Conservation (phyloP, 805 yeast genomes). For the Myxozyma geophila region DNA sequence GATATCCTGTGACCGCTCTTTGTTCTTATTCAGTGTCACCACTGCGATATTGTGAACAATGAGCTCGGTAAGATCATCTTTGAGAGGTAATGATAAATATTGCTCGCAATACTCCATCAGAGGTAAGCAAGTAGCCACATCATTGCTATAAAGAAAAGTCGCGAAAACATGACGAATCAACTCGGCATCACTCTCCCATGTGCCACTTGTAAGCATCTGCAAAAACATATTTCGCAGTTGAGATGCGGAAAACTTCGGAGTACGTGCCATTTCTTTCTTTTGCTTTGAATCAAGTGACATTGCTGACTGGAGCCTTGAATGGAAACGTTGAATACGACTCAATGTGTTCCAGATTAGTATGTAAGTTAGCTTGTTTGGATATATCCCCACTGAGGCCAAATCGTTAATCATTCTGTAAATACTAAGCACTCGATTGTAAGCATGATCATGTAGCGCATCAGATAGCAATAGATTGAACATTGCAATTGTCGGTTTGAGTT, state of each 20-base stretch:
- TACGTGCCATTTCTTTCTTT: not conserved
- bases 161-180: conserved; percentile 8
- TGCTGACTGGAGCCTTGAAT: not conserved
- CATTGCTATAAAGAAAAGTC: conserved; percentile 15
- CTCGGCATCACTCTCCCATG: conserved; percentile 12
- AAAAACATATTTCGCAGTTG: conserved; percentile 9
- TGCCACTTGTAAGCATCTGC: conserved; percentile 14
- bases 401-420: conserved; percentile 1
- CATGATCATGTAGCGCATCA: conserved; percentile 19
- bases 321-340: conserved; percentile 13
- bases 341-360: conserved; percentile 25
- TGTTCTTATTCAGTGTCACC: not conserved
- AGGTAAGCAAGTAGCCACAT: conserved; percentile 14
- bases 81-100: conserved; percentile 7
- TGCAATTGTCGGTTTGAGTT: conserved; percentile 16
- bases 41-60: conserved; percentile 12
- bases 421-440: conserved; percentile 8
- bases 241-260: not conserved
- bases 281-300: not conserved
- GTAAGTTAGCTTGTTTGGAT: conserved; percentile 26
- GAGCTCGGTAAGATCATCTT: conserved; percentile 6
- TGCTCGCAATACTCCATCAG: conserved; percentile 20
- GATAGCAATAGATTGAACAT: conserved; percentile 21
- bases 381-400: not conserved
- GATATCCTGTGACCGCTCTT: not conserved